Percentiles rank a stretch among this genome's conserved stretches.
Conservation (phyloP, 495 filamentous ascomycete genomes). For the Aspergillus olivimuriae region DNA sequence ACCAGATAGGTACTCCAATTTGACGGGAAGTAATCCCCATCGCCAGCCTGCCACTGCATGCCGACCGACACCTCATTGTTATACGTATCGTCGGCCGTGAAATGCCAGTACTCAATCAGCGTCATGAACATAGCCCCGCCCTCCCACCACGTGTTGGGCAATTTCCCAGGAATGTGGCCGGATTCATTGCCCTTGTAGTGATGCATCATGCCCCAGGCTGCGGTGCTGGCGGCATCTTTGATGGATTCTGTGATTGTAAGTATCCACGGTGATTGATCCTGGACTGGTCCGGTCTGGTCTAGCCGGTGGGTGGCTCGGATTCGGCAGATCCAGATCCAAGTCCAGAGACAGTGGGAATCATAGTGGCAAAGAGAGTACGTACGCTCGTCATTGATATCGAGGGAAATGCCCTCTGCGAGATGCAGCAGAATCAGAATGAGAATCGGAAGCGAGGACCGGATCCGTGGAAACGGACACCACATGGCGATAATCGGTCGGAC, state of each 20-base stretch:
- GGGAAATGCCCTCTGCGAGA: not conserved
- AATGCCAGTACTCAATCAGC: constrained; percentile 64
- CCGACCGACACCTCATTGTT: constrained; percentile 48
- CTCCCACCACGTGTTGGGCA: constrained; percentile 60
- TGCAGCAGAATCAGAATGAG: not conserved
- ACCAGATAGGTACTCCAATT: constrained; percentile 45
- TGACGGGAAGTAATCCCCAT: constrained; percentile 52
- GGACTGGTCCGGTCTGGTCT: too few relatives aligned
- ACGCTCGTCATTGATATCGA: constrained; percentile 1
- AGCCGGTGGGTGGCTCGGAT: too few relatives aligned
- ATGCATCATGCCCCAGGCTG: constrained; percentile 56
- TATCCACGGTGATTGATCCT: too few relatives aligned
- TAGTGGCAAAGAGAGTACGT: not conserved
- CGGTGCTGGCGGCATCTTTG: constrained; percentile 49
- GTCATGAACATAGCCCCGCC: constrained; percentile 60
- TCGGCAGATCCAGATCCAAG: too few relatives aligned
- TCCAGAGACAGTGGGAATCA: too few relatives aligned
- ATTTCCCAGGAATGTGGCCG: constrained; percentile 49
- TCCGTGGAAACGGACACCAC: not conserved
- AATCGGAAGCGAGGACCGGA: not conserved
- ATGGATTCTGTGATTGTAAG: constrained; percentile 50
- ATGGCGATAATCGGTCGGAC: too few relatives aligned
- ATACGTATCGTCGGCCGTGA: constrained; percentile 57
- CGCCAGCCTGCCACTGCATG: constrained; percentile 54
- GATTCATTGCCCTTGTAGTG: constrained; percentile 56